A percentile compares a stretch with the other conserved stretches of the same genome.
Conservation (phyloP, 2,329 filamentous ascomycete species). For the Fusarium robinianum region DNA sequence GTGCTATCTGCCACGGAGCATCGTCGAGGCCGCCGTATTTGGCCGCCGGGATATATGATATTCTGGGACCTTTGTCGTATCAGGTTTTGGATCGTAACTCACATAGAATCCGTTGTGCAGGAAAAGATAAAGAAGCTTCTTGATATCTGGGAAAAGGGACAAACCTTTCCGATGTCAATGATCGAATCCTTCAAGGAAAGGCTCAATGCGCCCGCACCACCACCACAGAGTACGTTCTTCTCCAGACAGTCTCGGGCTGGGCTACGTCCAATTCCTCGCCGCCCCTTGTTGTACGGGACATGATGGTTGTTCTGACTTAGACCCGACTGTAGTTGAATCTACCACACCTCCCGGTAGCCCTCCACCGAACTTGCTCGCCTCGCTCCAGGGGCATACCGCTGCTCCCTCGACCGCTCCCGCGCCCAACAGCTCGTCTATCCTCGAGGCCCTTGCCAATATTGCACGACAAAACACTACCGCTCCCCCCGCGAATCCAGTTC, state of each 20-base stretch:
- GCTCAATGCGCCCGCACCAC: constrained; percentile 62
- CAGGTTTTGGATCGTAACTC: constrained; percentile 40
- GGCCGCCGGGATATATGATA: constrained; percentile 25
- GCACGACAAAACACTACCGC: constrained; percentile 70
- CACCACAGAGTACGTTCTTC: constrained; percentile 65
- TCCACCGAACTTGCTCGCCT: constrained; percentile 51
- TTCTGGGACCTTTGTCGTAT: constrained; percentile 21
- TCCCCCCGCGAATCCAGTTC: constrained; percentile 46
- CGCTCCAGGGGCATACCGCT: constrained; percentile 40
- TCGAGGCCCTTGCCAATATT: constrained; percentile 80
- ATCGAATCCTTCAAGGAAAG: constrained; percentile 83
- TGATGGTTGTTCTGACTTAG: too few relatives aligned
- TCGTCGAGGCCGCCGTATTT: constrained; percentile 14
- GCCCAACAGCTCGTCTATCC: constrained; percentile 63
- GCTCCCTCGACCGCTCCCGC: constrained; percentile 47
- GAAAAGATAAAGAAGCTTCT: constrained; percentile 93
- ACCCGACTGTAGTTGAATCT: constrained; percentile 67
- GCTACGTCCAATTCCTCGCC: too few relatives aligned
- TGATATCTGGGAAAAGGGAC: constrained; percentile 97
- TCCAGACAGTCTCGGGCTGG: constrained; percentile 4
- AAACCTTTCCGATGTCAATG: constrained; percentile 83
- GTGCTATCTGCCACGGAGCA: constrained; percentile 20
- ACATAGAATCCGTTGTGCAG: constrained; percentile 61
- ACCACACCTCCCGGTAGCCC: constrained; percentile 73
- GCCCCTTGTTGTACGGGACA: constrained; percentile 26